Evolutionary conservation across 805 yeast genomes (phyloP).

Genomic region (Maudiozyma pseudohumilis): DNA sequence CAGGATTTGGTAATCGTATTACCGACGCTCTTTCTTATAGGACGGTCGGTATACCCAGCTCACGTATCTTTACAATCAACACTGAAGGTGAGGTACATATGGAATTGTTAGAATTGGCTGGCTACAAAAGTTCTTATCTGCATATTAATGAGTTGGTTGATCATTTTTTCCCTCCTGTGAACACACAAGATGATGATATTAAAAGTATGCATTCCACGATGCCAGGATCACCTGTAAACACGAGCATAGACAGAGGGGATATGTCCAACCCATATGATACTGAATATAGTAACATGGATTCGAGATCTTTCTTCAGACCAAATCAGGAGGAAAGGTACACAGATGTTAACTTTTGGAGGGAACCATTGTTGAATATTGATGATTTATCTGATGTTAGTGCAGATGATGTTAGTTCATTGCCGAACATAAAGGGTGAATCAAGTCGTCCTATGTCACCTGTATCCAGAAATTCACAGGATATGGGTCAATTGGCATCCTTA

Average conservation of each 20-base stretch:
- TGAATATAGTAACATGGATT: conserved; percentile 9
- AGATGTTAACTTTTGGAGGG: conserved; percentile 90
- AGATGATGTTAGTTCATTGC: conserved; percentile 17
- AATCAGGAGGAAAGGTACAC: conserved; percentile 43
- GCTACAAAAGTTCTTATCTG: conserved; percentile 79
- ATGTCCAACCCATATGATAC: conserved; percentile 1
- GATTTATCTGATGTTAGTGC: conserved; percentile 47
- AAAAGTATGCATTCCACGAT: conserved; percentile 23
- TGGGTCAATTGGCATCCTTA: conserved; percentile 1
- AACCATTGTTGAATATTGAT: conserved; percentile 55
- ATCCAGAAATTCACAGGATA: conserved; percentile 5
- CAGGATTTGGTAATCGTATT: conserved; percentile 94
- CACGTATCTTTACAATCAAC: conserved; percentile 89
- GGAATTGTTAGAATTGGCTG: conserved; percentile 91
- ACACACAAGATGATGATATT: conserved; percentile 25
- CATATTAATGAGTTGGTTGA: conserved; percentile 90
- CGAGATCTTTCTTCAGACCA: conserved; percentile 15
- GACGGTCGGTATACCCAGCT: conserved; percentile 87
- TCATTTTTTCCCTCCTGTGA: conserved; percentile 90
- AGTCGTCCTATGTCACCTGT: not conserved
- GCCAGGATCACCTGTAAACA: conserved; percentile 24
- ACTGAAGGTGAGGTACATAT: conserved; percentile 95
- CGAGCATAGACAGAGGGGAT: conserved; percentile 13
- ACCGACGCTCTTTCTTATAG: conserved; percentile 94
- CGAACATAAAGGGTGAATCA: not conserved